Base-by-base conservation (phyloP, 1,139 yeast genomes). In the Magnusiomyces sp. region DNA sequence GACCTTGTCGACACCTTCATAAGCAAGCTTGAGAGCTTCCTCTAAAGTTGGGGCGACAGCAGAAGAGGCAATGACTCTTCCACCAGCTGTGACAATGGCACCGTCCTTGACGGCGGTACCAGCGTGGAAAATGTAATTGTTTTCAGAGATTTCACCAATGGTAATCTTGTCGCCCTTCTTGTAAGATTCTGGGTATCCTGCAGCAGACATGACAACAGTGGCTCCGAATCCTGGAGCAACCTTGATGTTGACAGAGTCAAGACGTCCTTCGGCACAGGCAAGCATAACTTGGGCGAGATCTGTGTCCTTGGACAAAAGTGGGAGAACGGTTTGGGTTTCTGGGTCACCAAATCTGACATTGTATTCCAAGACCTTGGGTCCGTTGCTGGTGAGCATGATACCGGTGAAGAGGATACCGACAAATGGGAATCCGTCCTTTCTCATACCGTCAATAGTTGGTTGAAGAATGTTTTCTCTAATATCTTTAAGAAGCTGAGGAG, bases 311-410 rank as follows among this genome's bases (percentile, higher is more conserved):
- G 82, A 69, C 57, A 94, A 74, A 62, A 94, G 75, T 14, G 97
- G 97, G 63, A 94, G 74, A 34, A 92, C 95, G 4, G 97, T 86
- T 72, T 94, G 98, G 40, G 97, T 92, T 71, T 94, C 99, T 58
- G 99, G 99, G 68, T 94, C 99, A 55, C 99, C 99, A 60, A 94
- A 94, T 70, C 99, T 81, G 49, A 92, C 97, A 60, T 94, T 94
- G 71, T 94, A 94, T 70, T 94, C 99, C 62, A 94, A 76, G 10
- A 90, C 97, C 71, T 88, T 87, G 59, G 98, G 97, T 47, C 95
- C 95, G 43, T 71, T 61, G 34, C 81, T 79, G 14, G 95, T 79
- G 58, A 94, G 76, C 84, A 94, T 94, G 59, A 94, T 79, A 56
- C 99, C 99, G n/a, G 96, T 92, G 72, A 94, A 94, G 48, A 94